These are phyloP conservation scores for Pseudohalonectria lignicola DNA, from an alignment of 2,329 filamentous ascomycete species.

Conservation along the genomic window DNA sequence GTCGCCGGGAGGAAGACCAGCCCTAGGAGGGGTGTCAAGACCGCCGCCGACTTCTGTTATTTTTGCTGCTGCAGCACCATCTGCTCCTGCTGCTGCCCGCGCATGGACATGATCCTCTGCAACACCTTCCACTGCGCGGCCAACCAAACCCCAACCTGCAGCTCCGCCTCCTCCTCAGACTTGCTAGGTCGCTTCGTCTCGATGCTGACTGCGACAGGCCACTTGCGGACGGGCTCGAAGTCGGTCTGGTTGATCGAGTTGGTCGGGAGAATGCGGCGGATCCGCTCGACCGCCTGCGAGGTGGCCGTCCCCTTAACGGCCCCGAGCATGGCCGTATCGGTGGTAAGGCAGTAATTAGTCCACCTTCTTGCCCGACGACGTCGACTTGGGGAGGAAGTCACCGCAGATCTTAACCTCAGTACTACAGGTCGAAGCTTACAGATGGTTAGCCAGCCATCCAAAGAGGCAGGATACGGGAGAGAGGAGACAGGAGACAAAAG, in stretches of 20 bases:
- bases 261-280: neutral
- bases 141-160: constrained; percentile 3
- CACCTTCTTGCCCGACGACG: constrained; percentile 1
- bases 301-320: neutral
- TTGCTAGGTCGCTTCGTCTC: constrained; percentile 1
- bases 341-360: neutral
- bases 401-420: neutral
- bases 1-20: constrained; percentile 1
- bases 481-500: neutral
- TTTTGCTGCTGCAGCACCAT: neutral
- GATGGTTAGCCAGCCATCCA: neutral
- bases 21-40: no score
- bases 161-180: neutral
- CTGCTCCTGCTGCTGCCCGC: neutral
- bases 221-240: neutral
- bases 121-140: constrained; percentile 3
- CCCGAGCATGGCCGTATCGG: neutral
- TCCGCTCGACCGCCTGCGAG: neutral
- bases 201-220: constrained; percentile 4
- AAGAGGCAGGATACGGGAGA: neutral
- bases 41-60: no score
- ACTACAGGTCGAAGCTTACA: neutral
- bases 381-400: neutral
- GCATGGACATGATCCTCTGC: no score
- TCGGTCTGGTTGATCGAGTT: constrained; percentile 2